Conservation (phyloP, 495 filamentous ascomycete genomes). For the Hypomontagnella monticulosa region DNA sequence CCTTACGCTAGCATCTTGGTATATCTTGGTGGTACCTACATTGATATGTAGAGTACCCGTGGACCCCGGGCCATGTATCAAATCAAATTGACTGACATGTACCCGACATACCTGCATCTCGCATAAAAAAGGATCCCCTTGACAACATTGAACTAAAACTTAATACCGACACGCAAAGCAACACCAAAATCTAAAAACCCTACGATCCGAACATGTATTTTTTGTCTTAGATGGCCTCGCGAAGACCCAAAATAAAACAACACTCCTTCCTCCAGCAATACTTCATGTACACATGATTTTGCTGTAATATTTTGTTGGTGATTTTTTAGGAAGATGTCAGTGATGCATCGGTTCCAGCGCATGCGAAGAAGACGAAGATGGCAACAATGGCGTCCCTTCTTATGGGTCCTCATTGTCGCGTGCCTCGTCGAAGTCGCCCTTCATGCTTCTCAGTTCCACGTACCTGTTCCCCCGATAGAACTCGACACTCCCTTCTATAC, state of each 20-base stretch:
- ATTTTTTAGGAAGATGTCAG: conserved; percentile 14
- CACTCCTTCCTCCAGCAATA: conserved; percentile 1
- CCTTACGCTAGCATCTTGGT: too few species aligned
- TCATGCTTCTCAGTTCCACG: conserved; percentile 43
- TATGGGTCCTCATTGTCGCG: conserved; percentile 42
- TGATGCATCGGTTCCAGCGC: conserved; percentile 36
- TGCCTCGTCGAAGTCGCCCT: conserved; percentile 46
- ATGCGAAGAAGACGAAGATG: conserved; percentile 41
- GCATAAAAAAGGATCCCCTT: conserved; percentile 9
- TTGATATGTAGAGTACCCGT: too few species aligned
- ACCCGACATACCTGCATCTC: background rate
- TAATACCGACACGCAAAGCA: background rate
- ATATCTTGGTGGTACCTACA: too few species aligned
- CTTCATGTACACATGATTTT: conserved; percentile 24
- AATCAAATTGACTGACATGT: too few species aligned
- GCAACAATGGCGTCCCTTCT: conserved; percentile 34
- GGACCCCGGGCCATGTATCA: too few species aligned
- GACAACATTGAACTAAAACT: conserved; percentile 4
- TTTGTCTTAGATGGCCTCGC: conserved; percentile 8
- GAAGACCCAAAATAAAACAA: conserved; percentile 4
- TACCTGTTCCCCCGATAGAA: conserved; percentile 48
- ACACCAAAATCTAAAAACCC: too few species aligned
- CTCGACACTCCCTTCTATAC: conserved; percentile 56
- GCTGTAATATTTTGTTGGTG: background rate
- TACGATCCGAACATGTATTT: too few species aligned